Evolutionary conservation across 2,329 filamentous ascomycete genomes (phyloP).

Genomic region (Chaetomiaceae sp.): DNA sequence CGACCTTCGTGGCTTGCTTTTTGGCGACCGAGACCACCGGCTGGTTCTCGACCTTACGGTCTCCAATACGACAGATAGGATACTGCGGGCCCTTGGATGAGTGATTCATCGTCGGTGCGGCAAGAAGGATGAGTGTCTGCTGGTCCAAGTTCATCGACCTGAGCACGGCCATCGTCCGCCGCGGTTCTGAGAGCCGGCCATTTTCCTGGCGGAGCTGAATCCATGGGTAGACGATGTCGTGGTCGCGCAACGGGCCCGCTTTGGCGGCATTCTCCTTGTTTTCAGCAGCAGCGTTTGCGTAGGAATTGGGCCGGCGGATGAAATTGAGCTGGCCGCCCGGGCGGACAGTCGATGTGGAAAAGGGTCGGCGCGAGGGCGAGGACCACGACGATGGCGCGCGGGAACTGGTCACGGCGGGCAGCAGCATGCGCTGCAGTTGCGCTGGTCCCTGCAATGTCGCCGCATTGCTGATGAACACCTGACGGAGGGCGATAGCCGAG

Average conservation of each 20-base stretch:
- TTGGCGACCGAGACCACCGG: conserved; percentile 32
- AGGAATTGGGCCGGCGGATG: too few relatives aligned
- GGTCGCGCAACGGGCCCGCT: conserved; percentile 33
- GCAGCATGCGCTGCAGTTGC: conserved; percentile 18
- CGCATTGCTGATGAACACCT: conserved; percentile 39
- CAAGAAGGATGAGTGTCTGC: conserved; percentile 15
- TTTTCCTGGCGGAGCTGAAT: conserved; percentile 32
- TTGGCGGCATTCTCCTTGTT: neutral
- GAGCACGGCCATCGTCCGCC: conserved; percentile 37
- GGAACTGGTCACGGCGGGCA: conserved; percentile 7
- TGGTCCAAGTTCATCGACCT: conserved; percentile 27
- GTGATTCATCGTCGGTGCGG: neutral
- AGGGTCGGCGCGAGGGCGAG: neutral
- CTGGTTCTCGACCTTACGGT: conserved; percentile 43
- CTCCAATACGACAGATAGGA: conserved; percentile 66
- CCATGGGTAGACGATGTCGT: conserved; percentile 41
- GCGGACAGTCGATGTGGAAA: conserved; percentile 4
- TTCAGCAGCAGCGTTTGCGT: too few relatives aligned
- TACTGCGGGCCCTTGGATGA: conserved; percentile 24
- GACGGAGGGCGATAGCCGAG: conserved; percentile 40
- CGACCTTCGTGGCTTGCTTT: conserved; percentile 39
- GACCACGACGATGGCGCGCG: neutral
- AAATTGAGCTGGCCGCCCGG: too few relatives aligned
- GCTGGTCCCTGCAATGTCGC: conserved; percentile 25
- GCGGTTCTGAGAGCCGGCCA: conserved; percentile 34